Percentiles rank a stretch among this genome's conserved stretches.
These are phyloP conservation scores for Gossypium bickii DNA, from an alignment of 345 rosid species.

Conservation along the genomic window DNA sequence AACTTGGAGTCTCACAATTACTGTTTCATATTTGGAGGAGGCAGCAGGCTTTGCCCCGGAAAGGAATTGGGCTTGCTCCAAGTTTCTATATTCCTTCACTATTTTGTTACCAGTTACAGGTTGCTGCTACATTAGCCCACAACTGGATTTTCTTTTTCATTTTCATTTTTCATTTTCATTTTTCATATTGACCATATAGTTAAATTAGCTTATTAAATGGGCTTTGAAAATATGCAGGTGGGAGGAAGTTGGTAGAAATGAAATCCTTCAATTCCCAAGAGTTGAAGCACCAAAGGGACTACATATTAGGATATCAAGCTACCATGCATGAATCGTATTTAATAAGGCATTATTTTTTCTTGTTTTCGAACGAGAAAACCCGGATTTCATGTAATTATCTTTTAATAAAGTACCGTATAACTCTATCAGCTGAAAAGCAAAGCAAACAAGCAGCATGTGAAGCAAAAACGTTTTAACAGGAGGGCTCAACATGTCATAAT, in stretches of 20 bases:
- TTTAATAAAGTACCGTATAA: too few relatives aligned
- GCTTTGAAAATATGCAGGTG: slow-evolving; percentile 46
- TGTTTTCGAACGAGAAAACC: too few relatives aligned
- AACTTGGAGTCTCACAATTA: slow-evolving; percentile 49
- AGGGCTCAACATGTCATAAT: background rate
- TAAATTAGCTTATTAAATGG: background rate
- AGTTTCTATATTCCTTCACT: slow-evolving; percentile 80
- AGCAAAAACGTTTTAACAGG: background rate
- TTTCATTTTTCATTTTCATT: too few relatives aligned
- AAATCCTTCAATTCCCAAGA: slow-evolving; percentile 72
- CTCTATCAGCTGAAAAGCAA: background rate
- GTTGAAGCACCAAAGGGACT: slow-evolving; percentile 89
- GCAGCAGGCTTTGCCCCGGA: slow-evolving; percentile 89
- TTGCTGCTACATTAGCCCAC: slow-evolving; percentile 2
- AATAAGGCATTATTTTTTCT: too few relatives aligned
- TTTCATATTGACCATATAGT: background rate
- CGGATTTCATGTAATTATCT: too few relatives aligned
- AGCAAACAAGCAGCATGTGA: slow-evolving; percentile 1
- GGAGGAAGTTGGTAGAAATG: slow-evolving; percentile 75
- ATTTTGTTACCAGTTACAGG: slow-evolving; percentile 86
- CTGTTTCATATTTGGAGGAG: slow-evolving; percentile 80
- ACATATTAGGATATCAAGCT: slow-evolving; percentile 53
- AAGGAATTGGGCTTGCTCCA: slow-evolving; percentile 86
- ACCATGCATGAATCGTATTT: background rate
- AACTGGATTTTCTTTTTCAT: background rate